A percentile compares a stretch with the other conserved stretches of the same genome.
Evolutionary conservation across 192 early-diverging fungal species (phyloP).

Genomic region (Coemansia sp.): DNA sequence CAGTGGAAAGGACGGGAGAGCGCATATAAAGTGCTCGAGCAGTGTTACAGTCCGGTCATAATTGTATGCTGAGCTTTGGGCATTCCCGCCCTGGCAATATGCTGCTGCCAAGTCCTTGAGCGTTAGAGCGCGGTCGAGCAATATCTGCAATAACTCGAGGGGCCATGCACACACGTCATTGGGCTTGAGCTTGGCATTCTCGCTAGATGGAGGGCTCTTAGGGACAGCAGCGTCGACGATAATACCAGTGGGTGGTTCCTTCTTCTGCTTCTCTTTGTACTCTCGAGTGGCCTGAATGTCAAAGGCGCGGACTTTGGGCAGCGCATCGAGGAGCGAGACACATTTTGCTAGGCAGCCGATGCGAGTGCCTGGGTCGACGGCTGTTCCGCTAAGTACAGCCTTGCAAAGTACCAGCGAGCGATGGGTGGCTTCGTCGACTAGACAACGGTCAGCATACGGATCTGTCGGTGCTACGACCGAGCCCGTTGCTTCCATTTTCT

Average conservation of each 20-base stretch:
- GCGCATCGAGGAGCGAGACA: constrained; percentile 8
- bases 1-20: no score
- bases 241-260: no score
- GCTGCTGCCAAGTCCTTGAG: constrained; percentile 20
- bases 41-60: constrained; percentile 26
- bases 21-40: constrained; percentile 2
- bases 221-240: neutral
- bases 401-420: constrained; percentile 14
- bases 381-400: constrained; percentile 6
- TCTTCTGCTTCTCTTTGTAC: neutral
- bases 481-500: neutral
- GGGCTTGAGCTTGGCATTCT: neutral
- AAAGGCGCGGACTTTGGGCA: constrained; percentile 11
- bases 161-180: neutral
- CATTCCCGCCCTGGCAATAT: constrained; percentile 17
- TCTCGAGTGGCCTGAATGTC: neutral
- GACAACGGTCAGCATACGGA: no score
- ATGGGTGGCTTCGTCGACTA: constrained; percentile 16
- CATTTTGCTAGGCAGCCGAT: constrained; percentile 12
- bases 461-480: neutral
- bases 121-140: constrained; percentile 7
- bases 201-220: no score
- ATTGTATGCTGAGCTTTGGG: constrained; percentile 6
- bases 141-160: neutral
- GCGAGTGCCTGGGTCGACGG: neutral